Base-by-base conservation (phyloP, 164 flowering plant genomes). In the Santalum album region DNA sequence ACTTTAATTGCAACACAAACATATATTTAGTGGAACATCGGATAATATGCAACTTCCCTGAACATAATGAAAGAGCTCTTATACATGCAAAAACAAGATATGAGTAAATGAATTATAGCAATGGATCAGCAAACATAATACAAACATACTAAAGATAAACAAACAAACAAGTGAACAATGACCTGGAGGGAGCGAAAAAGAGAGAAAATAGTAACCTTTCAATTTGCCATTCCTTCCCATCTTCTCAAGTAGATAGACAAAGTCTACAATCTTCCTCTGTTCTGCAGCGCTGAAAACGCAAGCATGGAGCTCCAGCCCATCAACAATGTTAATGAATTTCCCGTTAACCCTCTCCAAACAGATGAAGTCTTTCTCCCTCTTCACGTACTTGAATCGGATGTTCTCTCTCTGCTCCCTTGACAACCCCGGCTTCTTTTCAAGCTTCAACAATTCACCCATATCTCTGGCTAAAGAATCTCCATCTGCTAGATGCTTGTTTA, bases 201-300 rank as follows among this genome's bases (percentile, higher is more conserved):
- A n/a, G 48, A 32, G 20, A n/a, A 44, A 25, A 42, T 2, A 68
- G 65, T 64, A 20, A 92, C 98, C 87, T 82, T 59, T 85, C 54
- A 92, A 51, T 56, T 83, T 58, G 20, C 91, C 82, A 16, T 72
- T 78, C 64, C 26, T 75, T 60, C 96, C 99, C 78, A 25, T 81
- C 69, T 87, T 85, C 42, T 77, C 80, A 51, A 89, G 85, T 12
- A 19, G 57, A 66, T 79, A 80, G 7, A 92, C 73, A 60, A 6
- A 69, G 18, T 80, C 73, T 59, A 92, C 95, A 19, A 92, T 84
- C 66, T 86, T 74, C 68, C 75, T 87, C 76, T 92, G 99, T 45
- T 92, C 96, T 4, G 68, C 86, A 12, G 87, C 85, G 70, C 96
- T 92, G 57, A 89, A 89, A 50, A 92, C 70, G 35, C 88, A 79